A percentile compares a stretch with the other conserved stretches of the same genome.
These are phyloP conservation scores for Phaeotremella skinneri DNA, from an alignment of 768 basidiomycete genomes.

Conservation along the genomic window DNA sequence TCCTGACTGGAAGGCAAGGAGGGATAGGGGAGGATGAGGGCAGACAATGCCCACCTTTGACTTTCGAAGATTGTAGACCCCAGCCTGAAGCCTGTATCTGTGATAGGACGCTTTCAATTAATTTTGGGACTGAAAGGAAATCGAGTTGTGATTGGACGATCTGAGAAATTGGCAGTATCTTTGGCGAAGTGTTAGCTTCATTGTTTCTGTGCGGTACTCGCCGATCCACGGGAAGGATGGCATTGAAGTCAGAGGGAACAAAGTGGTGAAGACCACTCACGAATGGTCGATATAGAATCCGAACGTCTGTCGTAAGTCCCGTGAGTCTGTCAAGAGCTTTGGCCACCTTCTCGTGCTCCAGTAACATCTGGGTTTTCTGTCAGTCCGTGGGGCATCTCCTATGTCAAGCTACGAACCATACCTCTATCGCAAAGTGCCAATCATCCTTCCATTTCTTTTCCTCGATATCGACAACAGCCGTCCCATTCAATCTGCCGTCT, in stretches of 20 bases:
- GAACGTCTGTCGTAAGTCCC: conserved; percentile 46
- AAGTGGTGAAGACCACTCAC: conserved; percentile 25
- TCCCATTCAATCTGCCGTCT: conserved; percentile 39
- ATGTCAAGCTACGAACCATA: conserved; percentile 17
- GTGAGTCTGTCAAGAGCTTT: conserved; percentile 29
- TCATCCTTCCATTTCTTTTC: conserved; percentile 61
- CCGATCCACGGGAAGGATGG: neutral
- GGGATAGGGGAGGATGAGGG: conserved; percentile 33
- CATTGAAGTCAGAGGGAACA: neutral
- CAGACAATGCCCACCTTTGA: conserved; percentile 39
- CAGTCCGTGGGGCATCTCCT: conserved; percentile 11
- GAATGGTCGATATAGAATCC: conserved; percentile 43
- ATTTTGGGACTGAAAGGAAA: conserved; percentile 14
- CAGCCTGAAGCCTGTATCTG: conserved; percentile 46
- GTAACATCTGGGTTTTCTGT: conserved; percentile 18
- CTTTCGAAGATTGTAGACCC: conserved; percentile 38
- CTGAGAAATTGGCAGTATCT: conserved; percentile 29
- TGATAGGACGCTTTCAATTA: conserved; percentile 19
- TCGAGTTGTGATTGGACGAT: conserved; percentile 19
- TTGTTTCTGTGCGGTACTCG: neutral
- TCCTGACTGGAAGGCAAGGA: neutral
- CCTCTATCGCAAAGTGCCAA: conserved; percentile 64
- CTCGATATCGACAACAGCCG: no score
- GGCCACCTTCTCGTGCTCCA: conserved; percentile 20
- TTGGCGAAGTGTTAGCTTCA: conserved; percentile 9